Evolutionary conservation across 768 basidiomycete species (phyloP), one percentile per base, ranked within the genome.

Genomic region (Pholiota microspora): DNA sequence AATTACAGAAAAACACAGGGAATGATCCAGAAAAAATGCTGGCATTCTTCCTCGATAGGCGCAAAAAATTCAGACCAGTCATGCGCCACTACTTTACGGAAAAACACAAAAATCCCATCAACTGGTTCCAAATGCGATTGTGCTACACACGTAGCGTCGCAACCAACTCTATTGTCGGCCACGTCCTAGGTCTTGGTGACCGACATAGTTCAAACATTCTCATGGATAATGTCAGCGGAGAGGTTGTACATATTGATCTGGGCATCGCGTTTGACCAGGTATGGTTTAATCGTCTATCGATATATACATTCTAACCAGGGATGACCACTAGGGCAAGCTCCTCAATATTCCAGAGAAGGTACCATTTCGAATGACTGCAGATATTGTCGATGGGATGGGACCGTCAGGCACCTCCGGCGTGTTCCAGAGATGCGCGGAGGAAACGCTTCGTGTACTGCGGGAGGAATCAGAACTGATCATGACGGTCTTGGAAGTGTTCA

Each of bases 201-300:
- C 82, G 96, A 10, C 96, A 99, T 66, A 79, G 81, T 5, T 88
- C 89, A 38, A 99, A 99, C 69, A 96, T 99, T 62, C 76, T 99
- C 42, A 74, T 98, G 42, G 94, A 98, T 68, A 82, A 83, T 45
- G 68, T 68, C 24, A 85, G 82, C 7, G 96, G 96, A 13, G 93
- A 98, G 64, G 78, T 95, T 42, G 85, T 98, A 6, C 94, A 97
- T 67, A 99, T 99, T 50, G 96, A 99, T 69, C 77, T 98, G 0
- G 96, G 96, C 0, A 94, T 98, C 55, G 94, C 94, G 0, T 98
- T 99, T 69, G 97, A 97, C 56, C 92, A 93, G 74, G 93, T 92
- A 57, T 60, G 77, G 47, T 3, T 31, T 7, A 29, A 35, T 35
- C 29, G 27, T 31, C 1, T 38, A 7, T 38, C 23, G 28, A 36